Evolutionary conservation across 148 eudicot genomes (phyloP), one percentile per base, ranked within the genome.

Genomic region (Amaranthus hypochondriacus): DNA sequence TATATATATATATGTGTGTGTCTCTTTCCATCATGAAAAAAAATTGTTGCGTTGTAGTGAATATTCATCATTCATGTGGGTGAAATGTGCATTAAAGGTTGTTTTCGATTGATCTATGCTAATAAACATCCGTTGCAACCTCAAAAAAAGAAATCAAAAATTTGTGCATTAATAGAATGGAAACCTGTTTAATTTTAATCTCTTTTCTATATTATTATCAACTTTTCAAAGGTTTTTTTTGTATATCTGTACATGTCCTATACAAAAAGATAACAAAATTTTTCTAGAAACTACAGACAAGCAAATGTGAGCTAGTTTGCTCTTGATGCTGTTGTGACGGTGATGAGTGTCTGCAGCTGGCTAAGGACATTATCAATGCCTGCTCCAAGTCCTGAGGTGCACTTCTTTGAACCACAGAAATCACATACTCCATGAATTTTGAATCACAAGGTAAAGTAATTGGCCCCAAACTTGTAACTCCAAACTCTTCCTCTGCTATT

Each of bases 401-500:
- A 14, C 72, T 48, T 66, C 75, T 69, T 71, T 69, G 66, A 56
- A 85, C 68, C n/a, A 85, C 62, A 69, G 83, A 79, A n/a, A 85
- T 46, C 9, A 70, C 71, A 53, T 82, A 78, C 44, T 78, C 80
- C 69, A 83, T 65, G 54, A 78, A 80, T 15, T 69, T 50, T 9
- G 84, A 72, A 55, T 81, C 87, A 66, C 85, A 83, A 53, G 85
- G 85, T 71, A 87, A 60, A 4, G 70, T 78, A 59, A 87, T 87
- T 3, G 86, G 86, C 6, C 86, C 84, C 39, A 80, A 63, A 18
- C 73, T 78, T 4, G 72, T 68, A 48, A 77, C 57, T 43, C 91
- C 89, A 74, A 75, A 86, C 74, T 82, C 86, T 56, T 84, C 91
- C 70, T 79, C 87, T 8, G 85, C 80, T 73, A 82, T 80, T 50